Conservation (phyloP, 2,329 filamentous ascomycete species). For the Fusarium nurragi region DNA sequence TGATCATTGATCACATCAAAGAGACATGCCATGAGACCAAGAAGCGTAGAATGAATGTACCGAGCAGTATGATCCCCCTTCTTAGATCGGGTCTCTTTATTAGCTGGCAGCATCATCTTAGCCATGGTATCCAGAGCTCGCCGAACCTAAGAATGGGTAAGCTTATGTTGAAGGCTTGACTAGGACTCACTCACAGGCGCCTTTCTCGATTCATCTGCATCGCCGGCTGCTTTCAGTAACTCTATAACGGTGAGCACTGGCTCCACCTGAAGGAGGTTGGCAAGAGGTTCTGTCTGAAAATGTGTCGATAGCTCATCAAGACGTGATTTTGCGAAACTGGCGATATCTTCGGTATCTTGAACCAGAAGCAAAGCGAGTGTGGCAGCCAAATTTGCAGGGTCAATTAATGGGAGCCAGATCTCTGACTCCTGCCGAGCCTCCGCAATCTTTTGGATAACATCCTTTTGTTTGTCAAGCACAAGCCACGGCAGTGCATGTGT, state of each 20-base stretch:
- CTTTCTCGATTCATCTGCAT: slow-evolving; percentile 67
- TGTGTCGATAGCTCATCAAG: slow-evolving; percentile 74
- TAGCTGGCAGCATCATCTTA: slow-evolving; percentile 52
- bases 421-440: slow-evolving; percentile 78
- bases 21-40: slow-evolving; percentile 86
- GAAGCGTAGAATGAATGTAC: slow-evolving; percentile 84
- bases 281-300: slow-evolving; percentile 73
- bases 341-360: slow-evolving; percentile 66
- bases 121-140: slow-evolving; percentile 60
- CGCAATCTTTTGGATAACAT: slow-evolving; percentile 83
- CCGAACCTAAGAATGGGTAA: slow-evolving; percentile 54
- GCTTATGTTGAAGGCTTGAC: slow-evolving; percentile 5
- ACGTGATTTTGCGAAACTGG: slow-evolving; percentile 73
- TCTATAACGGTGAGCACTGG: slow-evolving; percentile 81
- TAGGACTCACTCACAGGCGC: slow-evolving; percentile 61
- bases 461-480: slow-evolving; percentile 78
- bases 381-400: slow-evolving; percentile 64
- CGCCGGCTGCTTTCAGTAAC: slow-evolving; percentile 81
- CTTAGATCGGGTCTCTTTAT: slow-evolving; percentile 57
- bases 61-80: slow-evolving; percentile 69
- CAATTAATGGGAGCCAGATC: slow-evolving; percentile 63
- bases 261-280: slow-evolving; percentile 76
- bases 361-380: slow-evolving; percentile 68
- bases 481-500: slow-evolving; percentile 86
- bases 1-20: slow-evolving; percentile 81